These are phyloP conservation scores for Psidium guajava DNA, from an alignment of 345 rosid genomes.

Conservation along the genomic window DNA sequence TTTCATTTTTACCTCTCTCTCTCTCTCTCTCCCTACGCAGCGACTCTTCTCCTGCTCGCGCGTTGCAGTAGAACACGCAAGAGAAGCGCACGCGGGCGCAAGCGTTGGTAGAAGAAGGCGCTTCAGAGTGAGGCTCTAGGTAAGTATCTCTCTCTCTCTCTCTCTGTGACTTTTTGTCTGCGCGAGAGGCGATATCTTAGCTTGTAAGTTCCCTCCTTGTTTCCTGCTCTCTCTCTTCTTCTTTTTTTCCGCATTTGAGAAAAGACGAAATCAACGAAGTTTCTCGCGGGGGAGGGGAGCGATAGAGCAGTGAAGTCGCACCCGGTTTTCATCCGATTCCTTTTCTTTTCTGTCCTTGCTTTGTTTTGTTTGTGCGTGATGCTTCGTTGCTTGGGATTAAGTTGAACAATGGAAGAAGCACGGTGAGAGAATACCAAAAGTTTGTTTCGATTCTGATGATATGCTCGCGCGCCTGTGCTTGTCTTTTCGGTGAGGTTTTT, in stretches of 20 bases:
- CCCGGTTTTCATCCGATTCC: neutral
- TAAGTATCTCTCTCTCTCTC: neutral
- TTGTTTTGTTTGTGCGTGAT: neutral
- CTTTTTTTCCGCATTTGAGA: no score
- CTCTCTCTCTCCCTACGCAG: neutral
- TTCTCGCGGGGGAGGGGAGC: neutral
- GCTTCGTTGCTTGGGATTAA: neutral
- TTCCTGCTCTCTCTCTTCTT: neutral
- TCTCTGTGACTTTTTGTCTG: neutral
- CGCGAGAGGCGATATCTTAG: neutral
- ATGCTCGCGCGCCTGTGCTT: neutral
- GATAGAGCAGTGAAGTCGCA: neutral
- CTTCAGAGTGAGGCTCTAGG: neutral
- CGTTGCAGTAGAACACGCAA: neutral
- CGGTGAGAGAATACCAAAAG: neutral
- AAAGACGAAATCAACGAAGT: neutral
- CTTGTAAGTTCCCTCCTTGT: neutral
- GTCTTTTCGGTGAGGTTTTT: neutral
- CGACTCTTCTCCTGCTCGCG: neutral
- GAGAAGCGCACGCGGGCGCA: neutral
- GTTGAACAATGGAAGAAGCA: neutral
- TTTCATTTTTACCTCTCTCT: neutral
- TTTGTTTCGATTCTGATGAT: neutral
- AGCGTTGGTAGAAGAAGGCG: neutral
- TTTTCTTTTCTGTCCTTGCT: neutral